Conservation (phyloP, 306 rosid genomes). For the Cicer pinnatifidum region DNA sequence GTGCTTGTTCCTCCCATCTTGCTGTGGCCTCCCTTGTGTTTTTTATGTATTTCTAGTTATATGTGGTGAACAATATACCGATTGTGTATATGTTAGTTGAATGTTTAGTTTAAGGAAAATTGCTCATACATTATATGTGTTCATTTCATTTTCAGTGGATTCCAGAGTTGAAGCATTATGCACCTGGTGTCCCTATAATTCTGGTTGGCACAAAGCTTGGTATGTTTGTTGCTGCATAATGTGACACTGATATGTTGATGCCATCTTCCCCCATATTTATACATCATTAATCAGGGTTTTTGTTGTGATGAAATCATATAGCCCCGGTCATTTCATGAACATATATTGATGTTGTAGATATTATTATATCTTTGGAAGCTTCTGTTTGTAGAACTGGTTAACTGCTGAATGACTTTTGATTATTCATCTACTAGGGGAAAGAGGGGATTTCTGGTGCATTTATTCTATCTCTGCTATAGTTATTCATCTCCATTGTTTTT, state of each 20-base stretch:
- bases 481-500: conserved; percentile 17
- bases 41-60: conserved; percentile 26
- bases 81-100: conserved; percentile 18
- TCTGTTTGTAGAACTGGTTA: conserved; percentile 15
- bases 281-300: not conserved
- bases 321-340: conserved; percentile 25
- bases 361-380: conserved; percentile 8
- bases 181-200: conserved; percentile 97
- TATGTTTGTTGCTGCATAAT: conserved; percentile 48
- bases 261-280: not conserved
- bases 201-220: conserved; percentile 98
- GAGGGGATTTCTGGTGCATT: conserved; percentile 21
- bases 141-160: conserved; percentile 82
- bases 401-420: not conserved
- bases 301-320: conserved; percentile 25
- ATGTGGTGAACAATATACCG: conserved; percentile 1
- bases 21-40: not conserved
- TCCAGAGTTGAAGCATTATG: conserved; percentile 99
- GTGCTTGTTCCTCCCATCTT: conserved; percentile 31
- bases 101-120: conserved; percentile 10
- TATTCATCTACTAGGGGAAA: not conserved
- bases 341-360: conserved; percentile 28
- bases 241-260: conserved; percentile 28
- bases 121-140: conserved; percentile 26
- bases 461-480: conserved; percentile 11